Conservation (phyloP, 345 rosid genomes). For the Abelmoschus esculentus region DNA sequence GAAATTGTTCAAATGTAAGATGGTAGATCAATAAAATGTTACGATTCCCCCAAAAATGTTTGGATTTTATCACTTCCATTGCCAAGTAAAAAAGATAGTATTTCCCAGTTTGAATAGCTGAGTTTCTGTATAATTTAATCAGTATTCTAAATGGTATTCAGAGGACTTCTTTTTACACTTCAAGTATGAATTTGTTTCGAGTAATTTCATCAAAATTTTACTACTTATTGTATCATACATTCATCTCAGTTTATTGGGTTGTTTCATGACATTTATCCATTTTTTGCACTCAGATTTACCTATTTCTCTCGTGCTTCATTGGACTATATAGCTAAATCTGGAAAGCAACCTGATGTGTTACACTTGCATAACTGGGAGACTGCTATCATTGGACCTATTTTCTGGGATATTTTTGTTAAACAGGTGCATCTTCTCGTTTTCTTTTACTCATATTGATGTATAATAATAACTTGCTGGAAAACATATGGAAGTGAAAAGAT, state of each 20-base stretch:
- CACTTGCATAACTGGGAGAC: constrained; percentile 89
- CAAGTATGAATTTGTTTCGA: not conserved
- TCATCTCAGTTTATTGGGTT: constrained; percentile 5
- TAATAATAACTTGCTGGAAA: not conserved
- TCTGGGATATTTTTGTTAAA: constrained; percentile 78
- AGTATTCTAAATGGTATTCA: not conserved
- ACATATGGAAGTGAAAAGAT: not conserved
- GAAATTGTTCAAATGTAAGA: constrained; percentile 1
- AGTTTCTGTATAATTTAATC: not conserved
- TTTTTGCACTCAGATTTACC: constrained; percentile 44
- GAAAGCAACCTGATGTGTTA: constrained; percentile 79
- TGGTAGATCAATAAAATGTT: not conserved
- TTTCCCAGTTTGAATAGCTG: not conserved
- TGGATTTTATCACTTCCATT: not conserved
- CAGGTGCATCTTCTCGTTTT: constrained; percentile 38
- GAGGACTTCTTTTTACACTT: not conserved
- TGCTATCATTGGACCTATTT: constrained; percentile 76
- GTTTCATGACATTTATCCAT: constrained; percentile 6
- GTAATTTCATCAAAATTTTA: constrained; percentile 1
- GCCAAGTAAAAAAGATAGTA: not conserved
- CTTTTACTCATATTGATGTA: not conserved
- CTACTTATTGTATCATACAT: not conserved
- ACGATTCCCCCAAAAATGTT: not conserved
- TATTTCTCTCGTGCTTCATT: constrained; percentile 87
- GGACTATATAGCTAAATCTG: constrained; percentile 73